Base-by-base conservation (phyloP, 2,329 filamentous ascomycete species). In the Colletotrichum paranaense region DNA sequence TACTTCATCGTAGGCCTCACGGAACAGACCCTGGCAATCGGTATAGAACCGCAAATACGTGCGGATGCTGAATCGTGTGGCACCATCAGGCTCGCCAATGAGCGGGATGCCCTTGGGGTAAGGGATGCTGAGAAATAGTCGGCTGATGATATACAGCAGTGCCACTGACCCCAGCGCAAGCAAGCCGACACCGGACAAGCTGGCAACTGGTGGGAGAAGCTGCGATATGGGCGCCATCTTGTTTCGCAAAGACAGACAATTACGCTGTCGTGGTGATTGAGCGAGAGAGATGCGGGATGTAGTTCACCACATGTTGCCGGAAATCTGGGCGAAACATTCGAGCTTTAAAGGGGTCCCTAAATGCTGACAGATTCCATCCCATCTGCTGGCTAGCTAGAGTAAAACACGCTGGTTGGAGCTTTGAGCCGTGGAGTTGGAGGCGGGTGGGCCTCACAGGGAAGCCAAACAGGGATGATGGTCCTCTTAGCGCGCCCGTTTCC, bases 1-100 rank as follows among this genome's bases (percentile, higher is more conserved):
- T 57, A 81, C 81, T 1, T 80, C 74, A 38, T 81, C 74, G 14
- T 81, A 81, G 0, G 80, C 81, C 5, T 82, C 81, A 12, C 73
- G 63, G 28, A 78, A 82, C 8, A 83, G 64, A 0, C 75, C 64
- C 53, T 76, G 66, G 57, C 81, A 83, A 11, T 82, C 78, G 1
- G 69, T 79, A 70, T 80, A 79, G 72, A 80, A 82, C 0, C 74
- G 74, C 32, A 76, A 58, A 38, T 79, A 67, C 1, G 81, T 82
- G 8, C 76, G 76, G 14, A 81, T 42, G 60, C 81, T 82, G 63
- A 82, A 82, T 56, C 60, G 56, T 4, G 60, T 73, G 8, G 70
- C 70, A 4, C 70, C 70, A 24, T 70, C 46, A 0, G 75, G 76
- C 38, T 82, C 80, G 35, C 79, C 73, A 8, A 81, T 68, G 8